Evolutionary conservation across 805 yeast genomes (phyloP), one percentile per base, ranked within the genome.

Genomic region (Yamadazyma kitorensis): DNA sequence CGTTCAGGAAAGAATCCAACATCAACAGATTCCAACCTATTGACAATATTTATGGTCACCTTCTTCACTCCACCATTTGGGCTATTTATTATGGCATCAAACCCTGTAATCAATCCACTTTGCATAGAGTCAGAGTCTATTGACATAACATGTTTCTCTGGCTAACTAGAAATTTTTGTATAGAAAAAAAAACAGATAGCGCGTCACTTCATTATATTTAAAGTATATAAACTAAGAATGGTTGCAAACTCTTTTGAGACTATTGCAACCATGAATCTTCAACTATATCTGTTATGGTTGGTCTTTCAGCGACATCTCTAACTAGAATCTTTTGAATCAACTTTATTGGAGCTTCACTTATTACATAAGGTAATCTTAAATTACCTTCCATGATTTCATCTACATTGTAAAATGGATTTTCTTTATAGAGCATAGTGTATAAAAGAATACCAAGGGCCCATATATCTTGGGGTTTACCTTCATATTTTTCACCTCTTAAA

Each of bases 381-480:
- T 82, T 89, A 1, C 95, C 96, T 45, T 87, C 96, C 77, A 89
- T 78, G 34, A 93, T 93, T 56, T 89, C 98, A 57, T 91, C 97
- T 31, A 89, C 94, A 54, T 86, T 88, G 57, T 87, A 86, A 51
- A 91, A 93, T 6, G 98, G 98, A 50, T 91, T 89, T 54, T 93
- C 98, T 54, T 89, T 86, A 68, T 83, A 93, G 5, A 91, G 71
- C 52, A 93, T 75, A 0, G 97, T 93, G 61, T 89, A 93, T 15
- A 93, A 64, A 37, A 93, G 64, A 15, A 93, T 85, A 2, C 98
- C 98, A 53, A 91, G 69, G 0, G 98, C 96, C 98, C 98, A 93
- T 2, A 89, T 82, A 60, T 93, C 98, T 57, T 93, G 98, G 3
- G 95, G 91, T 54, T 78, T 82, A 15, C 98, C 98, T 33, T 79